phyloP scores from a whole-genome alignment of 1,284 basidiomycete genomes.

The Mycosarcoma mackinlayi region DNA sequence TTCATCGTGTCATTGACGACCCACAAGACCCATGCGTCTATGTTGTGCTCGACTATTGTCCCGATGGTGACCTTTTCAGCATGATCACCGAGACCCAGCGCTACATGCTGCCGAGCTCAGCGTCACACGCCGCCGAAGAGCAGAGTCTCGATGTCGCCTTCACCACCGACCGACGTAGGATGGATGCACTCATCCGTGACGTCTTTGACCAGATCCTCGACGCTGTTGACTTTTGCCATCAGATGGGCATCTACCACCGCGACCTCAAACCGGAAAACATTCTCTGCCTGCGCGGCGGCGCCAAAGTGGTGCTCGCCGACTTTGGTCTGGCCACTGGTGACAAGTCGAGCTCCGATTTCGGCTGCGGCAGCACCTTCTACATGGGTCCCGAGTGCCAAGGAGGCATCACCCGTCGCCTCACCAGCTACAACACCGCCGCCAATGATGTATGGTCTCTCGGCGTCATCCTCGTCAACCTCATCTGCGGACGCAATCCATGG shows the following conservation, averaged over 20 bases:
- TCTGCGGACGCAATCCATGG: constrained; percentile 90
- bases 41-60: constrained; percentile 77
- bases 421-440: constrained; percentile 76
- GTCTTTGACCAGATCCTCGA: constrained; percentile 77
- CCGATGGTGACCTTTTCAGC: constrained; percentile 91
- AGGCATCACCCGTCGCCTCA: constrained; percentile 73
- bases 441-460: constrained; percentile 95
- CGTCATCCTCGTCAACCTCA: constrained; percentile 89
- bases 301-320: constrained; percentile 88
- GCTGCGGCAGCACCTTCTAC: constrained; percentile 94
- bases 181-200: constrained; percentile 62
- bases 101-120: constrained; percentile 73
- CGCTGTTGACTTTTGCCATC: constrained; percentile 85
- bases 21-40: constrained; percentile 73
- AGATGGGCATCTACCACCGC: constrained; percentile 85
- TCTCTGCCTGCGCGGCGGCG: constrained; percentile 80
- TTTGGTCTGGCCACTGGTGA: constrained; percentile 97
- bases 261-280: constrained; percentile 99
- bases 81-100: constrained; percentile 74
- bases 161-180: constrained; percentile 43
- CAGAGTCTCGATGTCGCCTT: constrained; percentile 49
- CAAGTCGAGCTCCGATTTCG: constrained; percentile 86
- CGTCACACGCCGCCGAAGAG: constrained; percentile 35
- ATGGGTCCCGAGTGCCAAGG: constrained; percentile 98
- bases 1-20: constrained; percentile 85